A percentile compares a stretch with the other conserved stretches of the same genome.
These are phyloP conservation scores for Leishmania braziliensis DNA, from an alignment of 208 protist species.

Conservation along the genomic window DNA sequence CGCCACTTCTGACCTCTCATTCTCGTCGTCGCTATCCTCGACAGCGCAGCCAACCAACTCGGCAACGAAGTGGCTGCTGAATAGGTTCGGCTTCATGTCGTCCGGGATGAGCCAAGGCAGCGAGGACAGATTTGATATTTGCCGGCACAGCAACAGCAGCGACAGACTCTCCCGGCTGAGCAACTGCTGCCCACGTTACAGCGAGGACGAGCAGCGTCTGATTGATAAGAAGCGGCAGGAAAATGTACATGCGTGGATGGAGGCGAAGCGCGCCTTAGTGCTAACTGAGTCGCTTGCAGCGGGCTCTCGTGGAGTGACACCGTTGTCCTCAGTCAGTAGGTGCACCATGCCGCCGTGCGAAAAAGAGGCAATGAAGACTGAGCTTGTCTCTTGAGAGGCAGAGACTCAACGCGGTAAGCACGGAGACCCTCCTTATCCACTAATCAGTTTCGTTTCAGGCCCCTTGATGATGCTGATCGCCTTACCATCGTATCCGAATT, in stretches of 20 bases:
- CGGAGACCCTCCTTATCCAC: neutral
- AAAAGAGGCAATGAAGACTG: neutral
- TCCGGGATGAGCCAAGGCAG: neutral
- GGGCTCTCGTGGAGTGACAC: neutral
- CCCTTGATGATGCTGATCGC: neutral
- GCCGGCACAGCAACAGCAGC: neutral
- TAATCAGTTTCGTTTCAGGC: neutral
- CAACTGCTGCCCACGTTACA: conserved; percentile 39
- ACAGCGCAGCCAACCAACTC: neutral
- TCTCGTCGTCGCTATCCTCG: conserved; percentile 6
- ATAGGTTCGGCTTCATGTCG: conserved; percentile 10
- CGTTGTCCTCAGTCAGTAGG: neutral
- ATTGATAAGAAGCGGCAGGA: conserved; percentile 45
- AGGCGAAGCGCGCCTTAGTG: conserved; percentile 43
- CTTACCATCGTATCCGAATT: neutral
- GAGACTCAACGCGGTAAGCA: too few species aligned
- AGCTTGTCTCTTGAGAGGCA: neutral
- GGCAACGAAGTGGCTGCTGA: conserved; percentile 12
- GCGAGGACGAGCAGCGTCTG: conserved; percentile 30
- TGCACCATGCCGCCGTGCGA: neutral
- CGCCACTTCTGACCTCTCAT: conserved; percentile 15
- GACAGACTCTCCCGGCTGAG: conserved; percentile 1
- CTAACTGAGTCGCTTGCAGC: conserved; percentile 15
- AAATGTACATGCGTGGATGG: conserved; percentile 40
- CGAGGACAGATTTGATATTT: neutral